Conservation (phyloP, 805 yeast genomes). For the Hanseniaspora valbyensis region DNA sequence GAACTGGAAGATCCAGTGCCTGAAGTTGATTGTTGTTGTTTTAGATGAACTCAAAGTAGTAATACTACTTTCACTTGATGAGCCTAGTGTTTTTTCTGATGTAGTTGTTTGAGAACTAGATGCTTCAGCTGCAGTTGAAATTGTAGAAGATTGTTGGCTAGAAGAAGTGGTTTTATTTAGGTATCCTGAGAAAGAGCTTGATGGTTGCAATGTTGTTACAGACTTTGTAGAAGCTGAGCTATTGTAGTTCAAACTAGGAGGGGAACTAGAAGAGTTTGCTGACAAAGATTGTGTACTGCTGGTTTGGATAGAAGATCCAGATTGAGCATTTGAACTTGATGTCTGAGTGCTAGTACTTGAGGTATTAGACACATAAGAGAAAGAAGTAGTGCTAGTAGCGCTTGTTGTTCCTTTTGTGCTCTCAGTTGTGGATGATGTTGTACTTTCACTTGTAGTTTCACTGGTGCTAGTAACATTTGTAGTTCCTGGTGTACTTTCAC, state of each 20-base stretch:
- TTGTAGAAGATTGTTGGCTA: neutral
- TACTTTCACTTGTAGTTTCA: neutral
- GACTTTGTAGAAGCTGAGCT: neutral
- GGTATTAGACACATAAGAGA: no score
- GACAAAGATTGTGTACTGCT: no score
- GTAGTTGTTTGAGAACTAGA: neutral
- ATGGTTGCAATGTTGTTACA: neutral
- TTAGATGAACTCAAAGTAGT: neutral
- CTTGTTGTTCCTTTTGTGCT: no score
- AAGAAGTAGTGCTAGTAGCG: no score
- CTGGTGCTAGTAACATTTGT: neutral
- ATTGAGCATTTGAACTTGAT: neutral
- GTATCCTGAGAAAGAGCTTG: neutral
- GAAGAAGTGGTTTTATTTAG: neutral
- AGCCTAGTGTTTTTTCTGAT: no score
- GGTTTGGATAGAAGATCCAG: no score
- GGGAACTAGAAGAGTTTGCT: no score
- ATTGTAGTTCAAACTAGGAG: neutral
- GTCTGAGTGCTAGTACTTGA: neutral
- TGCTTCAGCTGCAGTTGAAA: neutral
- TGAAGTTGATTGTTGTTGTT: constrained; percentile 16
- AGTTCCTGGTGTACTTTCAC: no score
- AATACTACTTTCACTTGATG: neutral
- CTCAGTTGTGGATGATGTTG: no score
- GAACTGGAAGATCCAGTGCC: neutral